Conservation (phyloP, 306 rosid species). For the Prunus campanulata region DNA sequence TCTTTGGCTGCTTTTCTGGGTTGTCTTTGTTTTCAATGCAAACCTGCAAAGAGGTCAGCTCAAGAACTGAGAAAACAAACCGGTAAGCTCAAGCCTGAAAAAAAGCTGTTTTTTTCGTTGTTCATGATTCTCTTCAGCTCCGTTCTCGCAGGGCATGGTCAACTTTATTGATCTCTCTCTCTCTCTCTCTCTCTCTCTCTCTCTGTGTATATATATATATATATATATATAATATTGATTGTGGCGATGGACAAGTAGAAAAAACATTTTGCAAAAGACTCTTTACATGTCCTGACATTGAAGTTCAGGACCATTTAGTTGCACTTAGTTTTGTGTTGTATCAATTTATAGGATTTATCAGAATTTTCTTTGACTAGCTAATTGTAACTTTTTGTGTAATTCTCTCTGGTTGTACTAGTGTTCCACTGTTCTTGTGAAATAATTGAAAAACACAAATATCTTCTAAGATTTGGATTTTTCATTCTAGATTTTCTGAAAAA, state of each 20-base stretch:
- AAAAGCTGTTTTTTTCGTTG: constrained; percentile 5
- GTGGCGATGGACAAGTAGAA: neutral
- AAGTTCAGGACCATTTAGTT: constrained; percentile 26
- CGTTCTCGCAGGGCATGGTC: constrained; percentile 15
- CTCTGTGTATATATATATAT: neutral
- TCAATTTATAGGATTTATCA: neutral
- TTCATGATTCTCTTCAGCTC: constrained; percentile 9
- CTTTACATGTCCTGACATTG: constrained; percentile 23
- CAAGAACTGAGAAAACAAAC: constrained; percentile 10
- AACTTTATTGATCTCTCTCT: constrained; percentile 7
- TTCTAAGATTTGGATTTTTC: constrained; percentile 4
- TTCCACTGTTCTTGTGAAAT: constrained; percentile 17
- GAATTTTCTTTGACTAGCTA: too few relatives aligned
- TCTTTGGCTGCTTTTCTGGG: constrained; percentile 20
- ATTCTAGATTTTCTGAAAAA: neutral
- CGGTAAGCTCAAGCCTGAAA: constrained; percentile 28
- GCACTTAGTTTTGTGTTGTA: constrained; percentile 8
- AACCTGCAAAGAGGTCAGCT: neutral
- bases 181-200: constrained; percentile 5
- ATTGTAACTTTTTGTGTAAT: too few relatives aligned
- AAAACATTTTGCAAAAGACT: neutral
- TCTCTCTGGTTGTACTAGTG: constrained; percentile 3
- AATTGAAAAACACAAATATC: neutral
- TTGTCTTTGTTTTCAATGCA: constrained; percentile 13
- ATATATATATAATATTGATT: neutral